Base-by-base conservation (phyloP, 2,329 filamentous ascomycete species). In the Fusarium xylarioides region DNA sequence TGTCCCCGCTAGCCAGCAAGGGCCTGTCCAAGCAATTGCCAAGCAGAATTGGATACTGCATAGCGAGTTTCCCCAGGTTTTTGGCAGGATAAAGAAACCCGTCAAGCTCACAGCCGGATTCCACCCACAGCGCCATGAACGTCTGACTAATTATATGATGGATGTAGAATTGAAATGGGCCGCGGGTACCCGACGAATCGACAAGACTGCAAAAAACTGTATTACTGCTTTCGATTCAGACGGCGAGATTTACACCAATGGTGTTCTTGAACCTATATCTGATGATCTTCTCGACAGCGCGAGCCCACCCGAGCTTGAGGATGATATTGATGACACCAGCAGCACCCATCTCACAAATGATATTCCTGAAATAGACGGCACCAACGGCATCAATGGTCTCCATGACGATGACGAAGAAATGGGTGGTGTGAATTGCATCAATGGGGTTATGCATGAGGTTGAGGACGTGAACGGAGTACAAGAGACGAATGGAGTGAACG, bases 91-190 rank as follows among this genome's bases (percentile, higher is more conserved):
- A 23, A 83, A 81, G 69, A 82, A 82, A 44, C 74, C 81, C 1
- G 68, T 82, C 32, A 71, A 63, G 30, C 67, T 83, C n/a, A 77
- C 79, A 30, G 66, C 74, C 26, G 76, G 74, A 18, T 73, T 78
- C 59, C 61, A 68, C 16, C 71, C 76, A 14, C 66, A 79, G 21
- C 73, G 75, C n/a, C 68, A 70, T 30, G 64, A 68, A 16, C 70
- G 69, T 21, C 65, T 73, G 28, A 88, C 86, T 5, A 81, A 85
- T 47, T 87, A 85, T 75, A 74, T 85, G 58, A 82, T 88, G 79
- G 85, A 87, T 42, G 80, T 87, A 56, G 85, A 88, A 70, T 81
- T 86, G 43, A 81, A 83, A 32, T 87, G 86, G 85, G 79, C 83
- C 26, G 82, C 82, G 8, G 82, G 83, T 23, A 83, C 85, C 37